A percentile compares a stretch with the other conserved stretches of the same genome.
Evolutionary conservation across 2,329 filamentous ascomycete species (phyloP).

Genomic region (Sphaerulina vaccinii): DNA sequence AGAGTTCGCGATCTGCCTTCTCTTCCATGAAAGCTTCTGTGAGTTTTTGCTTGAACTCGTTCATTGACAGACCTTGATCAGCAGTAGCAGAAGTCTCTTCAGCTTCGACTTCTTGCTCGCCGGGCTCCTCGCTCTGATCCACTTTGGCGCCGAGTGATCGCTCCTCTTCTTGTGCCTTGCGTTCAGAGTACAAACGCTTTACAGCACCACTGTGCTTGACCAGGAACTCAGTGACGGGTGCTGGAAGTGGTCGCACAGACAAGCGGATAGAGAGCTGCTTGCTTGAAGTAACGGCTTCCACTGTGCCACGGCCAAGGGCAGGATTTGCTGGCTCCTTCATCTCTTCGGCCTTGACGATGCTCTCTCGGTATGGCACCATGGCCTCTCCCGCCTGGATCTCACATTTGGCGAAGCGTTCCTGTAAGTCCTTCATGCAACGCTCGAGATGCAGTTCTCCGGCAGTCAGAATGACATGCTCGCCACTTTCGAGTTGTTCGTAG

Average conservation of each 20-base stretch:
- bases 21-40: conserved; percentile 65
- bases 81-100: conserved; percentile 53
- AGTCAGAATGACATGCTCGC: conserved; percentile 91
- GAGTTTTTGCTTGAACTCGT: conserved; percentile 76
- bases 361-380: conserved; percentile 94
- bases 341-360: conserved; percentile 77
- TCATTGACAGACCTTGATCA: conserved; percentile 63
- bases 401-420: conserved; percentile 88
- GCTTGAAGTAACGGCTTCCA: conserved; percentile 73
- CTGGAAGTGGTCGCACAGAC: conserved; percentile 74
- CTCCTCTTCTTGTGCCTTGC: conserved; percentile 52
- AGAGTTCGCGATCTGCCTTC: conserved; percentile 72
- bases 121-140: conserved; percentile 37
- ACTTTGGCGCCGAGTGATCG: conserved; percentile 38
- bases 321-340: conserved; percentile 88
- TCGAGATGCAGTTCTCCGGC: conserved; percentile 94
- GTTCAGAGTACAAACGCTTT: conserved; percentile 74
- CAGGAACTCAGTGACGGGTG: conserved; percentile 78
- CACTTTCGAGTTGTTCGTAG: conserved; percentile 88
- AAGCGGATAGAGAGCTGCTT: conserved; percentile 80
- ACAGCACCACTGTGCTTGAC: conserved; percentile 74
- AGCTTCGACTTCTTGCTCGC: conserved; percentile 45
- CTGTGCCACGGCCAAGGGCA: conserved; percentile 78
- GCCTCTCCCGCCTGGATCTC: conserved; percentile 92
- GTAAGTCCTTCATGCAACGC: conserved; percentile 85